Percentiles rank a stretch among this genome's conserved stretches.
phyloP scores from a whole-genome alignment of 805 yeast genomes.

The Ogataea glucozyma region DNA sequence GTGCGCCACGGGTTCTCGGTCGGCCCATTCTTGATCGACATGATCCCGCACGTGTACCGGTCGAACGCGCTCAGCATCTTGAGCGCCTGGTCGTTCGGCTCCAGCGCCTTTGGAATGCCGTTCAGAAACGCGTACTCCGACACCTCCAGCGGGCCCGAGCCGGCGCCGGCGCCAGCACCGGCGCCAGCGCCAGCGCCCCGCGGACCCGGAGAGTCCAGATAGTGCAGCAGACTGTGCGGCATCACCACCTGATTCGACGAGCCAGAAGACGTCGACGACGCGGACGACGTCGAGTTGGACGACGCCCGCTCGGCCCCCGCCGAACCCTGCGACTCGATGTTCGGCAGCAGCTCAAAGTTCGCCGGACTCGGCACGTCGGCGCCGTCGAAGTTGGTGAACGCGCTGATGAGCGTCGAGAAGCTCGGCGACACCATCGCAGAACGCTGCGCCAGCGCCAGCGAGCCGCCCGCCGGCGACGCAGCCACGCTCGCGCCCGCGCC shows the following conservation, averaged over 20 bases:
- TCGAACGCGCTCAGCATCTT: constrained; percentile 42
- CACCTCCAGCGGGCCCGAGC: too few relatives aligned
- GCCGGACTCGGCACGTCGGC: constrained; percentile 29
- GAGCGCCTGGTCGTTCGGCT: constrained; percentile 31
- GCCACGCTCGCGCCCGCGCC: constrained; percentile 8
- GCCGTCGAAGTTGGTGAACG: constrained; percentile 32
- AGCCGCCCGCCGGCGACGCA: neutral
- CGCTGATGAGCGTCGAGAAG: constrained; percentile 29
- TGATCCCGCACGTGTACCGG: constrained; percentile 49
- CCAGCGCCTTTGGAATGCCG: constrained; percentile 26
- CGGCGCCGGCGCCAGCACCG: too few relatives aligned
- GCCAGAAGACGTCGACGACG: neutral
- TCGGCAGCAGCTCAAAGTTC: constrained; percentile 20
- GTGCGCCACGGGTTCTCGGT: constrained; percentile 70
- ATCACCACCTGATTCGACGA: constrained; percentile 7
- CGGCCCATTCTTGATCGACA: constrained; percentile 66
- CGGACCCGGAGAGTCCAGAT: constrained; percentile 9
- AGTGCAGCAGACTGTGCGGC: constrained; percentile 16
- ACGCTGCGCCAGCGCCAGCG: too few relatives aligned
- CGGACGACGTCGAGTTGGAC: neutral
- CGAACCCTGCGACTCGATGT: too few relatives aligned
- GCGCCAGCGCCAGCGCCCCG: too few relatives aligned
- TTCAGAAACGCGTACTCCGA: constrained; percentile 6
- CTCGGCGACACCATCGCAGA: constrained; percentile 27
- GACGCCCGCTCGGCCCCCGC: too few relatives aligned